Evolutionary conservation across 768 basidiomycete genomes (phyloP).

Genomic region (Leccinum sublutescens): DNA sequence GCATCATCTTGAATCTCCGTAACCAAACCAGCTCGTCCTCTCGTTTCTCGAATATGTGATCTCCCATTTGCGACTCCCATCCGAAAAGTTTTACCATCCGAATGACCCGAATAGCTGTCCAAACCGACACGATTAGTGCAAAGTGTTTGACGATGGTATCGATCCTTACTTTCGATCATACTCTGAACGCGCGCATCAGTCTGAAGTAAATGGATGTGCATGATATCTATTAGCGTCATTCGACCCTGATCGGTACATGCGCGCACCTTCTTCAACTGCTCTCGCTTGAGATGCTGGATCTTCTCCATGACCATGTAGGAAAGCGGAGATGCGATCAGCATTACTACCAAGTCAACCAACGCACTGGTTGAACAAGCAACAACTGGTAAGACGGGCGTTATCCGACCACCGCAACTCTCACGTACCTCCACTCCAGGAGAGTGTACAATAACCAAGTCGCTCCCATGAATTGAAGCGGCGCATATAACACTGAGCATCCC

Average conservation of each 20-base stretch:
- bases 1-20: background rate
- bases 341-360: background rate
- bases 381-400: background rate
- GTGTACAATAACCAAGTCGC: conserved; percentile 3
- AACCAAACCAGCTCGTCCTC: conserved; percentile 4
- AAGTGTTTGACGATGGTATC: background rate
- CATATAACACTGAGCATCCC: background rate
- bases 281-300: background rate
- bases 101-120: background rate
- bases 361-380: background rate
- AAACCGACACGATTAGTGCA: background rate
- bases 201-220: background rate
- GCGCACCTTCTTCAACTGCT: conserved; percentile 3
- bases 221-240: background rate
- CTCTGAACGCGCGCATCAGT: conserved; percentile 2
- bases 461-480: background rate
- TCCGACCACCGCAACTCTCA: too few relatives aligned
- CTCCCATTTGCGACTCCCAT: conserved; percentile 1
- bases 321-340: background rate
- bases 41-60: conserved; percentile 1
- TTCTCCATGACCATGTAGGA: background rate
- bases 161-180: background rate
- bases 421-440: conserved; percentile 3
- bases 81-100: conserved; percentile 6
- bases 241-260: background rate